These are phyloP conservation scores for Discostella stelligera DNA, from an alignment of 352 stramenopile genomes.

Conservation along the genomic window DNA sequence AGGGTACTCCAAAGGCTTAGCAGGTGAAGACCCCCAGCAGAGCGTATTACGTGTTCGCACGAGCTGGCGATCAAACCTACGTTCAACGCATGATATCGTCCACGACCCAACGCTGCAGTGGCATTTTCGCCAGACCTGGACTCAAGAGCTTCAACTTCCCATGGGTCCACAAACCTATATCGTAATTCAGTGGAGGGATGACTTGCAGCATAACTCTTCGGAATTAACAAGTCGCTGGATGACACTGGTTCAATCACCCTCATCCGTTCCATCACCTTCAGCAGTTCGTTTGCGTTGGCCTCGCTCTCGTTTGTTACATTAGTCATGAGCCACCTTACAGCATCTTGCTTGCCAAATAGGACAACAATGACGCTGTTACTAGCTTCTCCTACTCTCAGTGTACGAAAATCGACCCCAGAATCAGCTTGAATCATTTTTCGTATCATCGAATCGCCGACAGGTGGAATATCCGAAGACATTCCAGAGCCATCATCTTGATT, in stretches of 20 bases:
- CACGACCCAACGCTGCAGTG: conserved; percentile 65
- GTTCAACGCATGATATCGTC: conserved; percentile 64
- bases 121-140: conserved; percentile 72
- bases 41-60: conserved; percentile 64
- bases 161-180: conserved; percentile 83
- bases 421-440: conserved; percentile 72
- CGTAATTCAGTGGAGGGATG: conserved; percentile 58
- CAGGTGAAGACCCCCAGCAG: conserved; percentile 63
- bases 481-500: conserved; percentile 36
- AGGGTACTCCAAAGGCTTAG: conserved; percentile 71
- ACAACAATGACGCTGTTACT: conserved; percentile 80
- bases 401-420: conserved; percentile 80
- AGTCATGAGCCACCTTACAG: conserved; percentile 68
- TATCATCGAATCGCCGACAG: conserved; percentile 67
- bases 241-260: conserved; percentile 76
- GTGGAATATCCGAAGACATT: conserved; percentile 3
- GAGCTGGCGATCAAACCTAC: conserved; percentile 59
- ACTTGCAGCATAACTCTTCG: conserved; percentile 55
- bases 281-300: conserved; percentile 53
- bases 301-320: conserved; percentile 58
- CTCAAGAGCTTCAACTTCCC: conserved; percentile 80
- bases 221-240: conserved; percentile 50
- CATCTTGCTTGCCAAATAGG: conserved; percentile 76
- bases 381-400: conserved; percentile 73
- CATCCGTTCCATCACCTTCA: conserved; percentile 70